Percentiles rank a stretch among this genome's conserved stretches.
Conservation (phyloP, 805 yeast genomes). For the Candida piceae region DNA sequence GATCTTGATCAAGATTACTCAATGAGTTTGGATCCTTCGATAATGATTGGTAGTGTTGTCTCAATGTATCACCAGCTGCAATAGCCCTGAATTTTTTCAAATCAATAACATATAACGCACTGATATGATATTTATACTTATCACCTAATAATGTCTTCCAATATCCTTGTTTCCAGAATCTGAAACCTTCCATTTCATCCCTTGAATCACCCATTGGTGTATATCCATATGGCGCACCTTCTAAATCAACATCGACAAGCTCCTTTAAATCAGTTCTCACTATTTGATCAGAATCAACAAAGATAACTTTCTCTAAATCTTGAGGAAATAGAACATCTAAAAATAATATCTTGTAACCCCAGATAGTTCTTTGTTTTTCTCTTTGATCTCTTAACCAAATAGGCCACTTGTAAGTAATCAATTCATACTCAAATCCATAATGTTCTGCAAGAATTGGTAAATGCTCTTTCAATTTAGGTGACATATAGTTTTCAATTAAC, state of each 20-base stretch:
- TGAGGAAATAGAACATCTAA: constrained; percentile 85
- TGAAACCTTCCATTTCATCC: constrained; percentile 71
- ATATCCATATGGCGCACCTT: constrained; percentile 82
- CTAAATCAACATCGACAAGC: constrained; percentile 59
- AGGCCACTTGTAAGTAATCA: constrained; percentile 92
- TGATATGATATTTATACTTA: constrained; percentile 66
- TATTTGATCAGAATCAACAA: constrained; percentile 83
- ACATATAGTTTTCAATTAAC: constrained; percentile 78
- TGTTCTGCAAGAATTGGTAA: constrained; percentile 54
- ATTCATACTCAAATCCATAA: constrained; percentile 64
- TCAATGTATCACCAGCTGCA: constrained; percentile 72
- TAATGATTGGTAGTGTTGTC: constrained; percentile 79
- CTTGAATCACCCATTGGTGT: constrained; percentile 85
- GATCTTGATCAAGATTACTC: constrained; percentile 83
- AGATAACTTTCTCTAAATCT: constrained; percentile 66
- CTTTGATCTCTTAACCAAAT: constrained; percentile 76
- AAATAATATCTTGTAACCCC: constrained; percentile 87
- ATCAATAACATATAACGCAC: constrained; percentile 83
- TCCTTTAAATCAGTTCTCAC: constrained; percentile 72
- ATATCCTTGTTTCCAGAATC: constrained; percentile 93
- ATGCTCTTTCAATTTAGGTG: constrained; percentile 58
- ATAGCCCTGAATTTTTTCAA: constrained; percentile 56
- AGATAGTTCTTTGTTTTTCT: constrained; percentile 71
- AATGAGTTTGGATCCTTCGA: constrained; percentile 77
- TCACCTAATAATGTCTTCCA: constrained; percentile 65